A percentile compares a stretch with the other conserved stretches of the same genome.
Evolutionary conservation across 495 filamentous ascomycete species (phyloP).

Genomic region (Apiosordaria backusii): DNA sequence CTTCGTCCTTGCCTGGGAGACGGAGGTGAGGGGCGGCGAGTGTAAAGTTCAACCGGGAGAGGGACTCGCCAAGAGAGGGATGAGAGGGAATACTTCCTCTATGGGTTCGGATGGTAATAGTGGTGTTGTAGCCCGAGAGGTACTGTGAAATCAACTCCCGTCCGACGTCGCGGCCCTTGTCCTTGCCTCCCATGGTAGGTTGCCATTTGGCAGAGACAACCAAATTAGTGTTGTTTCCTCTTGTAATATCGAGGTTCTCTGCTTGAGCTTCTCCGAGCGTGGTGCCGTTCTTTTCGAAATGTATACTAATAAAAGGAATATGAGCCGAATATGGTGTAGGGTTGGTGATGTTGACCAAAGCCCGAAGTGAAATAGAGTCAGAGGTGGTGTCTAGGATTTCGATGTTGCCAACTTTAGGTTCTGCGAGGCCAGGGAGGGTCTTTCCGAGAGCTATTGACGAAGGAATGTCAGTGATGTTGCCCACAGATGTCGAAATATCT

Average conservation of each 20-base stretch:
- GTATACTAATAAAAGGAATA: slow-evolving; percentile 73
- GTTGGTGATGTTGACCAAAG: slow-evolving; percentile 77
- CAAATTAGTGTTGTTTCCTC: slow-evolving; percentile 71
- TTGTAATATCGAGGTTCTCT: slow-evolving; percentile 54
- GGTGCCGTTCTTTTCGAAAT: slow-evolving; percentile 68
- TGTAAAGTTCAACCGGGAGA: slow-evolving; percentile 55
- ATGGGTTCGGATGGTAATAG: slow-evolving; percentile 67
- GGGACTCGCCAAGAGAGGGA: slow-evolving; percentile 65
- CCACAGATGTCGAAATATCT: neutral
- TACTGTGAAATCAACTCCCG: slow-evolving; percentile 77
- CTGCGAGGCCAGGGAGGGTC: slow-evolving; percentile 46
- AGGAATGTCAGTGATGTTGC: slow-evolving; percentile 13
- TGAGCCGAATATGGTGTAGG: slow-evolving; percentile 78
- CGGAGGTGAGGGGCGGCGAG: slow-evolving; percentile 13
- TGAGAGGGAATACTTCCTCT: slow-evolving; percentile 66
- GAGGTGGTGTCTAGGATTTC: slow-evolving; percentile 64
- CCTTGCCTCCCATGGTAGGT: slow-evolving; percentile 58
- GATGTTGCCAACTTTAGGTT: slow-evolving; percentile 60
- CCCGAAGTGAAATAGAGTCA: slow-evolving; percentile 63
- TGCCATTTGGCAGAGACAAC: slow-evolving; percentile 69
- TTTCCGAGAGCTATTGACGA: slow-evolving; percentile 35
- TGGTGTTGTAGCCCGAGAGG: slow-evolving; percentile 81
- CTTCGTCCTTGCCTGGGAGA: slow-evolving; percentile 48
- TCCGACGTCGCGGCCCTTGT: slow-evolving; percentile 56
- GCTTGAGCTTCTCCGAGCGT: slow-evolving; percentile 69